Base-by-base conservation (phyloP, 148 eudicot genomes). In the Rhododendron molle region DNA sequence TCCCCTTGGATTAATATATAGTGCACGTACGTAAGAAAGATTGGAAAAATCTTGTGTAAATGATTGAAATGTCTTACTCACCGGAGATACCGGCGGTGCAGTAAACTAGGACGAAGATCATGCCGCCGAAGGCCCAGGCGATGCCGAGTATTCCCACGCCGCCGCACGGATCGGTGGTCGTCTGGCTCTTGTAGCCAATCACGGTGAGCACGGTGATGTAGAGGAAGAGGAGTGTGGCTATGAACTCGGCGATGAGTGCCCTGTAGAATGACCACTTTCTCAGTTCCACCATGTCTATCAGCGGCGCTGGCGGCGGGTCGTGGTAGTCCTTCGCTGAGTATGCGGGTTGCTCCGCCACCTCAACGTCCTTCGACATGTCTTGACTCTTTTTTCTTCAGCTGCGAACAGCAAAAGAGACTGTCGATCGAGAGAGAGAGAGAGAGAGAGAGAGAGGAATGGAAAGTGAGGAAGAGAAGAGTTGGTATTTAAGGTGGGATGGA, bases 41-140 rank as follows among this genome's bases (percentile, higher is more conserved):
- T n/a, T n/a, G n/a, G n/a, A n/a, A n/a, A n/a, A n/a, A n/a, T n/a
- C 20, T 6, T 36, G 3, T 1, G 47, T 7, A 15, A 4, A 10
- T 16, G 60, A 15, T 15, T 4, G 60, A 54, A 52, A 54, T 3
- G 60, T 54, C 60, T 15, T 28, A 87, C 88, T 78, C 5, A 93
- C 93, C 96, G 14, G 97, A 94, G 87, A 94, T 92, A 18, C 97
- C 97, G 86, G 97, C 95, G 81, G 97, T 94, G 92, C 97, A 94
- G 94, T 94, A 94, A 43, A 94, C 97, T 76, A 94, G 97, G 82
- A 94, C 43, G 84, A 94, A 94, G 90, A 94, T 94, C 95, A 93
- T 94, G 89, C 97, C 97, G 32, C 97, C 97, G 32, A 94, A 94
- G 76, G 97, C 94, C 97, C 97, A 94, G 0, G 97, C 95, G 78